Conservation (phyloP, 352 stramenopile genomes). For the Globisporangium heterothallicum region DNA sequence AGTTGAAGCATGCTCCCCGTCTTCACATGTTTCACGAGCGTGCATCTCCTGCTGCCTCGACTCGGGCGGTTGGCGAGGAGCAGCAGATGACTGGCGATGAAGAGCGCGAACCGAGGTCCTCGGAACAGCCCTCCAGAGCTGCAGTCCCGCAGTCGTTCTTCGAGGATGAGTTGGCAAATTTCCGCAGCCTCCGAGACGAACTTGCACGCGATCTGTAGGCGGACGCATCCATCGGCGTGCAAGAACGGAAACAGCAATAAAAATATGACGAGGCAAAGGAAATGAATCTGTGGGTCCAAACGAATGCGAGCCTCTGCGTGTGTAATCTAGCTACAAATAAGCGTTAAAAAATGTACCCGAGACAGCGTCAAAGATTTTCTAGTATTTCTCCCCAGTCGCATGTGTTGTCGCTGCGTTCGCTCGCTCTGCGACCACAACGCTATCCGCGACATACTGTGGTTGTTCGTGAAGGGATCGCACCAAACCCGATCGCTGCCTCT, state of each 20-base stretch:
- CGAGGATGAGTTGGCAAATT: slow-evolving; percentile 73
- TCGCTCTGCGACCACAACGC: no score
- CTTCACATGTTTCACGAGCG: slow-evolving; percentile 30
- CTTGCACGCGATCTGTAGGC: slow-evolving; percentile 33
- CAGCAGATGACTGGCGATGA: background rate
- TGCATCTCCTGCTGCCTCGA: no score
- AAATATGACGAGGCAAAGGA: background rate
- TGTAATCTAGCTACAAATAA: background rate
- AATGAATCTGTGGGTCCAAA: no score
- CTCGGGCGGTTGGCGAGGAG: background rate
- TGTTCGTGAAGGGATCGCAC: no score
- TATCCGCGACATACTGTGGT: no score
- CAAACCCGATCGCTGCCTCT: no score
- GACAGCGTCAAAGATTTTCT: background rate
- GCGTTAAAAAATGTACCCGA: no score
- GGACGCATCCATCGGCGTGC: background rate
- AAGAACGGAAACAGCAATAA: background rate
- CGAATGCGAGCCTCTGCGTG: background rate
- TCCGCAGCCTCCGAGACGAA: slow-evolving; percentile 63
- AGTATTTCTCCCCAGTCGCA: no score
- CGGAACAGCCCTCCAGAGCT: slow-evolving; percentile 2
- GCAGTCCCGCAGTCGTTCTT: slow-evolving; percentile 29
- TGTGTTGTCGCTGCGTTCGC: no score
- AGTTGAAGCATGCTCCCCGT: slow-evolving; percentile 72
- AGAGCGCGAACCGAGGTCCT: background rate